Evolutionary conservation across 805 yeast species (phyloP).

Genomic region (Candida broadrunensis): DNA sequence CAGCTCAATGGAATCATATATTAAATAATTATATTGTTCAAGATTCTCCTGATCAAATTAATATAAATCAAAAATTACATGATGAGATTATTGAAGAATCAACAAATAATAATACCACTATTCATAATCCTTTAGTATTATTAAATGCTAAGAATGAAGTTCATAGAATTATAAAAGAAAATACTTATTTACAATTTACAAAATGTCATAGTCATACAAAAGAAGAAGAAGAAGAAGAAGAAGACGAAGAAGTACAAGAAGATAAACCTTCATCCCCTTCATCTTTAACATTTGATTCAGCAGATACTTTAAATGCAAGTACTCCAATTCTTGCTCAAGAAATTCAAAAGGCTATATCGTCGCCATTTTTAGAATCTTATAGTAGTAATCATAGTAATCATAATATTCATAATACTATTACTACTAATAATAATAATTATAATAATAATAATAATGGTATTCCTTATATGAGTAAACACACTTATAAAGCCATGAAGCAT

Average conservation of each 20-base stretch:
- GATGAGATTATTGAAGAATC: conserved; percentile 20
- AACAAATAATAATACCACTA: conserved; percentile 2
- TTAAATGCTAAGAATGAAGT: conserved; percentile 28
- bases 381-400: not conserved
- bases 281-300: not conserved
- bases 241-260: too few species aligned
- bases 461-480: not conserved
- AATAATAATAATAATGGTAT: too few species aligned
- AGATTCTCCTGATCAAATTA: conserved; percentile 47
- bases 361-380: not conserved
- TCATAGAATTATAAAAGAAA: conserved; percentile 30
- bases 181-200: conserved; percentile 21
- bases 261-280: not conserved
- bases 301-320: not conserved
- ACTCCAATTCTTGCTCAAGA: not conserved
- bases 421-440: not conserved
- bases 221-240: not conserved
- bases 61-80: conserved; percentile 41
- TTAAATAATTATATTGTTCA: conserved; percentile 36
- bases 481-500: not conserved
- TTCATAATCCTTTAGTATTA: conserved; percentile 26
- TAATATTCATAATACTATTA: too few species aligned
- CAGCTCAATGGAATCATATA: conserved; percentile 35
- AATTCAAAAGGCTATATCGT: not conserved
- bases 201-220: conserved; percentile 1